phyloP scores from a whole-genome alignment of 208 protist genomes.

The Wallacemonas sp. region DNA sequence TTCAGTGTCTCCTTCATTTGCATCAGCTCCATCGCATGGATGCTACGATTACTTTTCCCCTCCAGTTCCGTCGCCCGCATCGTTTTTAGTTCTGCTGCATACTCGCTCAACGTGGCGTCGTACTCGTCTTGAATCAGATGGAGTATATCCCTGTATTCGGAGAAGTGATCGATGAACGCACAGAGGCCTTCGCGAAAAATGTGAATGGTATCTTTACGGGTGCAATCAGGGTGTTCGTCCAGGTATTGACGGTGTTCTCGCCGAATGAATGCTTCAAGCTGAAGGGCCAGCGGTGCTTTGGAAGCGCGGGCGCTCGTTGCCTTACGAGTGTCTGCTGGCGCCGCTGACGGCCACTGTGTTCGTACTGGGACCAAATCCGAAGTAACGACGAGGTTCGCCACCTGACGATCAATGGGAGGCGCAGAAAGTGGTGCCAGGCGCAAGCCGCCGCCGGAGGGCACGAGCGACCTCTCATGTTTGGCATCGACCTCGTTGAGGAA shows the following conservation, averaged over 20 bases:
- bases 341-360: slow-evolving; percentile 2
- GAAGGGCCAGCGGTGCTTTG: slow-evolving; percentile 70
- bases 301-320: slow-evolving; percentile 23
- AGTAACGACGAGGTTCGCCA: neutral
- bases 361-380: slow-evolving; percentile 13
- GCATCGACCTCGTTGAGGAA: slow-evolving; percentile 9
- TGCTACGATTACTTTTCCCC: slow-evolving; percentile 63
- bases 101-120: slow-evolving; percentile 66
- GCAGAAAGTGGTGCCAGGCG: slow-evolving; percentile 1
- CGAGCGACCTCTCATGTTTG: slow-evolving; percentile 3
- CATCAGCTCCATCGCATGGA: slow-evolving; percentile 80
- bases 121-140: slow-evolving; percentile 84
- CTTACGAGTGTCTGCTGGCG: slow-evolving; percentile 11
- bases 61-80: slow-evolving; percentile 66
- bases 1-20: slow-evolving; percentile 76
- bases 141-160: slow-evolving; percentile 74
- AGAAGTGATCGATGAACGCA: slow-evolving; percentile 81
- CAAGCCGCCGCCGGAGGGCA: neutral
- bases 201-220: slow-evolving; percentile 68
- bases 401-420: neutral
- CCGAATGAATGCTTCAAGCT: slow-evolving; percentile 85
- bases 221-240: slow-evolving; percentile 61
- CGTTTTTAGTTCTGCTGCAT: slow-evolving; percentile 44
- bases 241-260: slow-evolving; percentile 74
- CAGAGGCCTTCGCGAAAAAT: slow-evolving; percentile 84